These are phyloP conservation scores for Colletotrichum melonis DNA, from an alignment of 2,329 filamentous ascomycete species.

Conservation along the genomic window DNA sequence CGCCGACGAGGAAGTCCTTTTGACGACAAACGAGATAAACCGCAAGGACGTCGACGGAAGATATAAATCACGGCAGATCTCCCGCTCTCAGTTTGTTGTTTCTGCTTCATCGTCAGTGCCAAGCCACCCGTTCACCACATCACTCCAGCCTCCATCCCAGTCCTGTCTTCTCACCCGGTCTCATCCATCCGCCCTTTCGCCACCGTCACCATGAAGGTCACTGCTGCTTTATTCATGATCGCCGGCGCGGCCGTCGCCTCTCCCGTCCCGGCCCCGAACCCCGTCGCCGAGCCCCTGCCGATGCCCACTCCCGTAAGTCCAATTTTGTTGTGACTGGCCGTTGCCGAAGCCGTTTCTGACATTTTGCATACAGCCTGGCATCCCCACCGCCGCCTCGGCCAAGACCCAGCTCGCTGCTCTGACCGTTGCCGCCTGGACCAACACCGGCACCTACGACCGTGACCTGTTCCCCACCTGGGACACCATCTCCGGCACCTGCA, in stretches of 20 bases:
- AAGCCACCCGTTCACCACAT: constrained; percentile 20
- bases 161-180: constrained; percentile 1
- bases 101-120: constrained; percentile 16
- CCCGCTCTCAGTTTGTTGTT: constrained; percentile 3
- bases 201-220: constrained; percentile 35
- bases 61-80: constrained; percentile 33
- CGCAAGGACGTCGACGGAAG: constrained; percentile 12
- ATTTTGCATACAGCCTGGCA: constrained; percentile 60
- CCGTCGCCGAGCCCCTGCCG: constrained; percentile 24
- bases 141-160: constrained; percentile 10
- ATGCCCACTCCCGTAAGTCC: constrained; percentile 42
- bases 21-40: constrained; percentile 1
- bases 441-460: constrained; percentile 70
- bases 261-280: constrained; percentile 35
- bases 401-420: constrained; percentile 67
- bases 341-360: neutral
- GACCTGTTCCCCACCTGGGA: constrained; percentile 79
- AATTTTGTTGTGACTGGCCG: neutral
- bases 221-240: constrained; percentile 35
- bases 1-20: constrained; percentile 10
- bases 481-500: constrained; percentile 73
- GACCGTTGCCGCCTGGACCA: constrained; percentile 65
- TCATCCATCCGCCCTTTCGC: neutral
- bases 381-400: constrained; percentile 70
- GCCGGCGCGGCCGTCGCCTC: constrained; percentile 38